Evolutionary conservation across 2,329 filamentous ascomycete species (phyloP), one percentile per base, ranked within the genome.

Genomic region (Diplodia scrobiculata): DNA sequence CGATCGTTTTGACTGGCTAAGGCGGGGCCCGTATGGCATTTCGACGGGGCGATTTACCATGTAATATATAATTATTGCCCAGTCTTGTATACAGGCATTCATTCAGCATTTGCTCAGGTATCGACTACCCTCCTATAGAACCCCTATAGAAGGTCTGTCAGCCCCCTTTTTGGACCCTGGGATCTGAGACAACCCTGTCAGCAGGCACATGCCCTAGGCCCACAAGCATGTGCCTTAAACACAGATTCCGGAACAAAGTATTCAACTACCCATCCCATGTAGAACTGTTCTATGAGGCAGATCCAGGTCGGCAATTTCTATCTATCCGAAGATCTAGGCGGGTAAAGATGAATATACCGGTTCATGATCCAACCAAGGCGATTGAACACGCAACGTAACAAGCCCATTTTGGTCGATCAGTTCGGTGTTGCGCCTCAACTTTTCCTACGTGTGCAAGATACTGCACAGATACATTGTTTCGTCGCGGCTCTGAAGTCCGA

Each of bases 41-140:
- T 27, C 34, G 38, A 29, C 60, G 60, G 21, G 19, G 27, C 19
- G 50, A 63, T 50, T 45, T 53, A 63, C 47, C 48, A 63, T 63
- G 60, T 63, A 63, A 63, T 63, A 53, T 51, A 63, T 63, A 63
- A 63, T 63, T 45, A 62, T 17, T 36, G 55, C 29, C n/a, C 11
- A 36, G 13, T 50, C 48, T 62, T 45, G 11, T 13, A 50, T 13
- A 25, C 45, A 62, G 45, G 45, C 29, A 25, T 50, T 19, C 58
- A 51, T 38, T 21, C 25, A 50, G 29, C 45, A 34, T 25, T 38
- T 50, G 19, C 10, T 36, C 5, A 36, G 6, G 27, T 32, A n/a
- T 51, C 25, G 25, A 25, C 25, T 4, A 25, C 25, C 25, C 25
- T 25, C 25, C 34, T 32, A 9, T 32, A 32, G 29, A 9, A 32